Evolutionary conservation across 768 basidiomycete species (phyloP).

Genomic region (Hypholoma sublateritium): DNA sequence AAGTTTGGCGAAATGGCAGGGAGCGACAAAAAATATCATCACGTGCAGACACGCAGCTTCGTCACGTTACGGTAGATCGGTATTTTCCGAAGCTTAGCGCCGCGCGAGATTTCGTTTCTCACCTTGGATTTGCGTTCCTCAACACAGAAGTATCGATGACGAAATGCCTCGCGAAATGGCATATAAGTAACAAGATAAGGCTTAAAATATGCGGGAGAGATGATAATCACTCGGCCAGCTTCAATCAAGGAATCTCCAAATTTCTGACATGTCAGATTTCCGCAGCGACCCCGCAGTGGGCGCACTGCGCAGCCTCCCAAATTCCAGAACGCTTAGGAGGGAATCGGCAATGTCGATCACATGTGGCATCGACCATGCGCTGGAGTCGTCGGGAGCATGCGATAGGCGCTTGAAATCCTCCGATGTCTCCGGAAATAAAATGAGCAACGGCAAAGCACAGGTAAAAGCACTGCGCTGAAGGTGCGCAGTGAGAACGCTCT

Average conservation of each 20-base stretch:
- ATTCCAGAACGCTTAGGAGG: neutral
- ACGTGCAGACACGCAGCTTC: neutral
- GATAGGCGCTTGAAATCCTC: neutral
- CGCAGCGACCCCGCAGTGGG: neutral
- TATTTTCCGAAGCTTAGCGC: neutral
- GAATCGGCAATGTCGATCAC: neutral
- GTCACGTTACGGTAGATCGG: neutral
- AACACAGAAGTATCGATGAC: too few relatives aligned
- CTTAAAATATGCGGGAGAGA: neutral
- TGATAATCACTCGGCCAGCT: too few relatives aligned
- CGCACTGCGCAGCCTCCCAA: neutral
- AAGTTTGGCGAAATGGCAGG: neutral
- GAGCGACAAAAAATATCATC: neutral
- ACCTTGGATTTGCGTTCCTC: too few relatives aligned
- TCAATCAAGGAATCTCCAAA: too few relatives aligned
- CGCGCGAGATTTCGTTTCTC: too few relatives aligned
- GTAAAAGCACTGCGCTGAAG: neutral
- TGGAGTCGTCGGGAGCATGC: neutral
- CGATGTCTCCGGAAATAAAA: neutral
- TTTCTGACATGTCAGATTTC: neutral
- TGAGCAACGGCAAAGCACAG: neutral
- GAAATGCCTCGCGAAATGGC: too few relatives aligned
- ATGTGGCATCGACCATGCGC: too few relatives aligned
- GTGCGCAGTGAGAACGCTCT: neutral
- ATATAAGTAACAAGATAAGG: too few relatives aligned